phyloP scores from a whole-genome alignment of 345 rosid genomes.

The Schrenkiella parvula region DNA sequence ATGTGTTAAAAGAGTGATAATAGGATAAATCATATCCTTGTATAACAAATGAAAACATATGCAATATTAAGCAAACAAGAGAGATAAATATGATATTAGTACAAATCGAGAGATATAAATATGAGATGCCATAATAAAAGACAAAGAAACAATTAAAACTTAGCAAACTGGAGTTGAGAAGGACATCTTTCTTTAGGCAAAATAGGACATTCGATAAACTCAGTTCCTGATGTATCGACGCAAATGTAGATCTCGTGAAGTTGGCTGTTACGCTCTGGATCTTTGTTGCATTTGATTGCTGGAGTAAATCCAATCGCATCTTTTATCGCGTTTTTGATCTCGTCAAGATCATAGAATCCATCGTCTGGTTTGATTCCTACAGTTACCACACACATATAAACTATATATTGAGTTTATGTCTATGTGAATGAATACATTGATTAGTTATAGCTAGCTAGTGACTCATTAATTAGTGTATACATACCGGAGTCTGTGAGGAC shows the following conservation, averaged over 20 bases:
- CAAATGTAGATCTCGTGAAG: slow-evolving; percentile 57
- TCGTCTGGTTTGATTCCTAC: slow-evolving; percentile 64
- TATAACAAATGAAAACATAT: no score
- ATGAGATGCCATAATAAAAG: neutral
- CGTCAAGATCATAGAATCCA: slow-evolving; percentile 39
- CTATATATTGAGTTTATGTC: neutral
- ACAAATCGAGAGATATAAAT: neutral
- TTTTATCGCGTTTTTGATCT: slow-evolving; percentile 45
- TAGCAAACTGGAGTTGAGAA: slow-evolving; percentile 52
- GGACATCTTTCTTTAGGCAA: slow-evolving; percentile 44
- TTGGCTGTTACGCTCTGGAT: slow-evolving; percentile 44
- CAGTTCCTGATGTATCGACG: slow-evolving; percentile 62
- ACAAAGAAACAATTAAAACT: slow-evolving; percentile 36
- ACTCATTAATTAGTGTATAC: neutral
- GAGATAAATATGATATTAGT: no score
- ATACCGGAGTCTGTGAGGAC: slow-evolving; percentile 45
- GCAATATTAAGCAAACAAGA: no score
- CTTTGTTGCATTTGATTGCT: slow-evolving; percentile 60
- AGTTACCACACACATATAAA: neutral
- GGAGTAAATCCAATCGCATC: slow-evolving; percentile 48
- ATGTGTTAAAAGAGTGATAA: no score
- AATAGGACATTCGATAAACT: slow-evolving; percentile 60
- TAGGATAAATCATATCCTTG: no score
- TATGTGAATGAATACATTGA: neutral
- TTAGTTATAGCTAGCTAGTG: neutral